Evolutionary conservation across 2,329 filamentous ascomycete species (phyloP).

Genomic region (Monilinia aucupariae): DNA sequence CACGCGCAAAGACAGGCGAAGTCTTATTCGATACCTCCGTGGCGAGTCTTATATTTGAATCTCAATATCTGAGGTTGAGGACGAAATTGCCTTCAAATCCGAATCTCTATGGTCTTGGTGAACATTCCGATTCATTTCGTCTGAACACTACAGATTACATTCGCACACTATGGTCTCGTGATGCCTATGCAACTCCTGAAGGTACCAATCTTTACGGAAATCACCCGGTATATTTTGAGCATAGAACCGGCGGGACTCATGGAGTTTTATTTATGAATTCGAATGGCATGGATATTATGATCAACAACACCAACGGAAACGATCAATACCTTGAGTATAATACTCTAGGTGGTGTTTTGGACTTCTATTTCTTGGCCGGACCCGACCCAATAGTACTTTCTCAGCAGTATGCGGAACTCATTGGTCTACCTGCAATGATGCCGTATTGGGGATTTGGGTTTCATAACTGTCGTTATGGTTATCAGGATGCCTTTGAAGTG

Average conservation of each 20-base stretch:
- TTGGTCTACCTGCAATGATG: slow-evolving; percentile 54
- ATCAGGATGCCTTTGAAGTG: slow-evolving; percentile 56
- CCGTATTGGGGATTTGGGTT: slow-evolving; percentile 60
- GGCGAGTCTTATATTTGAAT: slow-evolving; percentile 54
- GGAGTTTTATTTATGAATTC: slow-evolving; percentile 67
- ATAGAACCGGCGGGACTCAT: slow-evolving; percentile 52
- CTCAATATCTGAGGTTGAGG: slow-evolving; percentile 58
- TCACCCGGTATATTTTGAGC: slow-evolving; percentile 60
- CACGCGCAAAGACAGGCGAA: slow-evolving; percentile 43
- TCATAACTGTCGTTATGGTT: slow-evolving; percentile 61
- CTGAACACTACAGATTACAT: slow-evolving; percentile 56
- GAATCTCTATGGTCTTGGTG: slow-evolving; percentile 60
- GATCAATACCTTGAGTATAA: slow-evolving; percentile 72
- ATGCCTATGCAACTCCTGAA: slow-evolving; percentile 50
- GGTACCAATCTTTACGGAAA: slow-evolving; percentile 57
- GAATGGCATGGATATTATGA: slow-evolving; percentile 72
- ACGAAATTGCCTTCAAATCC: slow-evolving; percentile 54
- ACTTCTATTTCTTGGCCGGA: slow-evolving; percentile 62
- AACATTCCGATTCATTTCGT: slow-evolving; percentile 55
- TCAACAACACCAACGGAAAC: slow-evolving; percentile 54
- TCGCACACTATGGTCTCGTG: slow-evolving; percentile 56
- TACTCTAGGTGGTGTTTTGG: slow-evolving; percentile 68
- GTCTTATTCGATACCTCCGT: slow-evolving; percentile 57
- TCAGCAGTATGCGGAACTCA: slow-evolving; percentile 53
- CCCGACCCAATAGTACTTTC: slow-evolving; percentile 53